A percentile compares a stretch with the other conserved stretches of the same genome.
These are phyloP conservation scores for Kazachstania sp. DNA, from an alignment of 1,139 yeast species.

Conservation along the genomic window DNA sequence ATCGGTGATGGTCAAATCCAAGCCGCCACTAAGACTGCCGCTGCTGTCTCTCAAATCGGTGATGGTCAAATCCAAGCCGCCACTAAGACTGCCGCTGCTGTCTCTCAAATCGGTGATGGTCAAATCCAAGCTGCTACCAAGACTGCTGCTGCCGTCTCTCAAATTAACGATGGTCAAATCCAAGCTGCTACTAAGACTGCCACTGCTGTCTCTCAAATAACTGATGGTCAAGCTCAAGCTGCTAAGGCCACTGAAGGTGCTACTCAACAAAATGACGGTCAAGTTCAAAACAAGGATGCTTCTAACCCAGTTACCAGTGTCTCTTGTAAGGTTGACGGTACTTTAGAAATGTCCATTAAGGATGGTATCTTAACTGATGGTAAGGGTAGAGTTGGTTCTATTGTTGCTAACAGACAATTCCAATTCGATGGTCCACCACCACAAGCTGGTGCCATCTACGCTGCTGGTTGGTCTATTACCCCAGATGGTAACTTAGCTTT, in stretches of 20 bases:
- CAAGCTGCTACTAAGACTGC: conserved; percentile 28
- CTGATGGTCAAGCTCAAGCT: conserved; percentile 9
- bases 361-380: conserved; percentile 52
- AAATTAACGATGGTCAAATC: conserved; percentile 15
- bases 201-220: conserved; percentile 37
- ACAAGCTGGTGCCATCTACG: conserved; percentile 81
- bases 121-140: conserved; percentile 15
- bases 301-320: conserved; percentile 20
- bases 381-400: conserved; percentile 68
- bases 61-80: conserved; percentile 17
- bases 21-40: conserved; percentile 8
- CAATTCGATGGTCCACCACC: conserved; percentile 90
- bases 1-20: conserved; percentile 12
- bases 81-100: conserved; percentile 12
- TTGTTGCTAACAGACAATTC: conserved; percentile 83
- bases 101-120: conserved; percentile 14
- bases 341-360: conserved; percentile 49
- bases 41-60: conserved; percentile 13
- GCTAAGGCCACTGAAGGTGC: conserved; percentile 13
- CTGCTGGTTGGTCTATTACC: conserved; percentile 71
- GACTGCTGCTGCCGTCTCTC: conserved; percentile 12
- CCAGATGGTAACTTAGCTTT: conserved; percentile 17
- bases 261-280: conserved; percentile 35
- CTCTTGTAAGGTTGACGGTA: conserved; percentile 45
- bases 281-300: conserved; percentile 46